Evolutionary conservation across 1,284 basidiomycete species (phyloP).

Genomic region (Pascua guehoae): DNA sequence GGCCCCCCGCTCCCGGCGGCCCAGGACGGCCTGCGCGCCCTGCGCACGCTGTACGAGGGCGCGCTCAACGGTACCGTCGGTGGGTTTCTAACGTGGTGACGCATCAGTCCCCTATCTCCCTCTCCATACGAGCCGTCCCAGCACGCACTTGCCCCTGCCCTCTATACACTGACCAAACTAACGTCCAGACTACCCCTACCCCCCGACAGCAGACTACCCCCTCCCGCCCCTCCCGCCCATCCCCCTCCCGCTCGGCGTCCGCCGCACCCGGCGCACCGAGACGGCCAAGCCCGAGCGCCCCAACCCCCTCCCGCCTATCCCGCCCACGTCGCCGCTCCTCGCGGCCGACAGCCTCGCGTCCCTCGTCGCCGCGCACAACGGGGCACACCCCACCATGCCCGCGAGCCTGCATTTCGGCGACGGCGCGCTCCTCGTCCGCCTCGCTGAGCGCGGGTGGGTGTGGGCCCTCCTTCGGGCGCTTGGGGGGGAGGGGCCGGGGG

Average conservation of each 20-base stretch:
- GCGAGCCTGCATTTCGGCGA: constrained; percentile 1
- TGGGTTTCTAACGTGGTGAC: no score
- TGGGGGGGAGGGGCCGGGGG: background rate
- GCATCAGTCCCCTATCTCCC: no score
- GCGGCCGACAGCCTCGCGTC: background rate
- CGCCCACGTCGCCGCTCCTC: background rate
- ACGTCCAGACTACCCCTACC: constrained; percentile 17
- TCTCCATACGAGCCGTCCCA: no score
- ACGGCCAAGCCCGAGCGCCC: constrained; percentile 1
- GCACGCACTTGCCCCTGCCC: no score
- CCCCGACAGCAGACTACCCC: constrained; percentile 12
- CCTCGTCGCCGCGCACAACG: constrained; percentile 7
- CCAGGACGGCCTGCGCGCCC: constrained; percentile 6
- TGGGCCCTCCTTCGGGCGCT: constrained; percentile 9
- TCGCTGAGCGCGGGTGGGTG: constrained; percentile 1
- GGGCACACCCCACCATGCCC: background rate
- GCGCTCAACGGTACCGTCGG: constrained; percentile 8
- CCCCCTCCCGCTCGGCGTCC: constrained; percentile 10
- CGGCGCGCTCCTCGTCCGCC: constrained; percentile 9
- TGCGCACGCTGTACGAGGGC: constrained; percentile 7
- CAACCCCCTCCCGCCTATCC: constrained; percentile 3
- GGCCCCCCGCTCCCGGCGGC: background rate
- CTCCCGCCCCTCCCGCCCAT: constrained; percentile 18
- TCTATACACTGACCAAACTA: background rate
- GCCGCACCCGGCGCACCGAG: constrained; percentile 2